These are phyloP conservation scores for Narthecium ossifragum DNA, from an alignment of 106 monocot species.

Conservation along the genomic window DNA sequence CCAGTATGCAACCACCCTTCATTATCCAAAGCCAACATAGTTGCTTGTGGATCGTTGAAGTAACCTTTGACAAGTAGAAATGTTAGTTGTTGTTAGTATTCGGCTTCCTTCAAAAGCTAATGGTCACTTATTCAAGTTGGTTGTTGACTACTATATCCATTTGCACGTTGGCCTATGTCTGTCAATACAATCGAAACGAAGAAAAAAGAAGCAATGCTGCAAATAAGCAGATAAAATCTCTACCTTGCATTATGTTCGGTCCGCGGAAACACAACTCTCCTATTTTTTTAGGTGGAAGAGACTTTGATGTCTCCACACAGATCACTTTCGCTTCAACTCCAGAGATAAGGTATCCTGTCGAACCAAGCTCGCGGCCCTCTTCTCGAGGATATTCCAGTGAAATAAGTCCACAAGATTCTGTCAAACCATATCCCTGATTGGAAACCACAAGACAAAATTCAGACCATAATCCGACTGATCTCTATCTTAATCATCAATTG, in stretches of 20 bases:
- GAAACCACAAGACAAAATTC: neutral
- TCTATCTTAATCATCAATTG: neutral
- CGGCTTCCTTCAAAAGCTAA: neutral
- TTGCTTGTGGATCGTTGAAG: too few species aligned
- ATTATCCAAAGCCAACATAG: too few species aligned
- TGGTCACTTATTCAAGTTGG: too few species aligned
- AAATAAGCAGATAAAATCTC: neutral
- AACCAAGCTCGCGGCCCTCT: conserved; percentile 36
- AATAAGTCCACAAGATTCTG: conserved; percentile 70
- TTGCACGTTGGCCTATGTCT: neutral
- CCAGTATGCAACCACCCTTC: too few species aligned
- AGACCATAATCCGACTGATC: neutral
- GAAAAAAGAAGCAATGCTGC: neutral
- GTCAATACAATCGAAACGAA: neutral
- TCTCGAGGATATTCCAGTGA: conserved; percentile 45
- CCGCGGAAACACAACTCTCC: conserved; percentile 88
- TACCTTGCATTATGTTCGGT: conserved; percentile 94
- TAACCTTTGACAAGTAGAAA: neutral
- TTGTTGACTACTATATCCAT: neutral
- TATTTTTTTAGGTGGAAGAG: conserved; percentile 70
- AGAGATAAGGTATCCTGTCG: conserved; percentile 42
- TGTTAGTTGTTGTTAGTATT: neutral
- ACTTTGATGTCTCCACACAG: conserved; percentile 36
- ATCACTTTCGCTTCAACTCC: conserved; percentile 75
- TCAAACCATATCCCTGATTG: conserved; percentile 88